phyloP scores from a whole-genome alignment of 2,329 filamentous ascomycete species.

The Aspergillus pseudotamarii region DNA sequence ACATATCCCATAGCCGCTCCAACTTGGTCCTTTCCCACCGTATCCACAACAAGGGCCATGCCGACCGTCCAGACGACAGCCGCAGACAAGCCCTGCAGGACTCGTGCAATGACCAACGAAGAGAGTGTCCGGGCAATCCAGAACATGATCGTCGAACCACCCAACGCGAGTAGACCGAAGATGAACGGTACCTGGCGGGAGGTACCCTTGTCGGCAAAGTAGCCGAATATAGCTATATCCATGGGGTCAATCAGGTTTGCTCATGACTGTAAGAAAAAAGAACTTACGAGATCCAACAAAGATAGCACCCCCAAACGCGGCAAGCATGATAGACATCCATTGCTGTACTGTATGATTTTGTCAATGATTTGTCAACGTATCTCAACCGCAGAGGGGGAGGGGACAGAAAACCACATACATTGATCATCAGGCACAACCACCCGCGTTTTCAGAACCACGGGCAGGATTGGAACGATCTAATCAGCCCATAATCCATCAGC shows the following conservation, averaged over 20 bases:
- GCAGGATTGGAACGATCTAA: constrained; percentile 68
- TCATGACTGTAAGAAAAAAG: neutral
- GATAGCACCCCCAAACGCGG: constrained; percentile 69
- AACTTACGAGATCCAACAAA: constrained; percentile 48
- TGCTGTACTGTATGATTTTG: constrained; percentile 56
- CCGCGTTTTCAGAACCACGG: constrained; percentile 58
- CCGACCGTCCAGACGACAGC: constrained; percentile 65
- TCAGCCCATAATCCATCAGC: neutral
- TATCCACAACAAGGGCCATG: constrained; percentile 61
- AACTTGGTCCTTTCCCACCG: constrained; percentile 58
- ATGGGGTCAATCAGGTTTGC: neutral
- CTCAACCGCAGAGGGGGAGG: constrained; percentile 16
- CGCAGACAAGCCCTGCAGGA: constrained; percentile 60
- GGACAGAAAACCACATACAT: constrained; percentile 35
- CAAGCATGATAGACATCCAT: constrained; percentile 71
- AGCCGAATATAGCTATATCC: constrained; percentile 30
- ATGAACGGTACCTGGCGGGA: constrained; percentile 61
- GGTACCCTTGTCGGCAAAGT: constrained; percentile 55
- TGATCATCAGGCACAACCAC: constrained; percentile 39
- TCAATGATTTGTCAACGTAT: neutral
- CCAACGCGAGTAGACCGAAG: constrained; percentile 55
- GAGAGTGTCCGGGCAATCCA: constrained; percentile 53
- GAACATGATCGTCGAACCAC: constrained; percentile 58
- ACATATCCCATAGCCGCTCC: constrained; percentile 62
- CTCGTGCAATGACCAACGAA: constrained; percentile 54